Evolutionary conservation across 2,329 filamentous ascomycete species (phyloP), one percentile per base, ranked within the genome.

Genomic region (Coniosporium tulheliwenetii): DNA sequence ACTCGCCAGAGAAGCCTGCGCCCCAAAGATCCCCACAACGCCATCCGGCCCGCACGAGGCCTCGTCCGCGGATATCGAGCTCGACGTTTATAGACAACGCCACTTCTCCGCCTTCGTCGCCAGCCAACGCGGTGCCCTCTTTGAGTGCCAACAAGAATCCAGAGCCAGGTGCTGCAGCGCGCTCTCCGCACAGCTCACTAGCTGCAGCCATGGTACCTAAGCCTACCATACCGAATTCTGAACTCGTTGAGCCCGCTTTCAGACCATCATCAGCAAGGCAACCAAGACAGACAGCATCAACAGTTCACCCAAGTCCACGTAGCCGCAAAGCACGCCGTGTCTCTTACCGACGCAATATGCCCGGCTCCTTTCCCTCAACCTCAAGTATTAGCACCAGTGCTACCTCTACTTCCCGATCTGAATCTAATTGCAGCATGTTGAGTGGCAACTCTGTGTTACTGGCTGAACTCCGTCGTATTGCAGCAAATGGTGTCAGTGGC

Each of bases 1-100:
- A 12, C 35, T 10, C 30, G 8, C 30, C 9, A 16, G 13, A 26
- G 31, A 30, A 43, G 2, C 30, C 42, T n/a, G 37, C 42, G n/a
- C 41, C 38, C 31, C 19, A 32, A 36, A 37, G 8, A 33, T 41
- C 33, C 40, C 39, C 30, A 29, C 37, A 45, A 29, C 45, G 38
- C 19, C 36, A 43, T 5, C 36, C 39, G 13, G 52, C 44, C 37
- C 48, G 49, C 39, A 44, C 46, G 16, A 44, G 49, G 35, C 36
- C 39, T 14, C 48, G 58, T 19, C 56, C 57, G 13, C 47, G 55
- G 1, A 45, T 61, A 3, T 55, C 54, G 5, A 59, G 53, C 36
- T 51, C 53, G 34, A 61, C 57, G 1, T 61, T 60, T 40, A 35
- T 50, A 30, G 47, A 30, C 37, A 14, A 39, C 30, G n/a, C 10